Conservation (phyloP, 1,139 yeast genomes). For the Nadsonia starkeyi-henricii region DNA sequence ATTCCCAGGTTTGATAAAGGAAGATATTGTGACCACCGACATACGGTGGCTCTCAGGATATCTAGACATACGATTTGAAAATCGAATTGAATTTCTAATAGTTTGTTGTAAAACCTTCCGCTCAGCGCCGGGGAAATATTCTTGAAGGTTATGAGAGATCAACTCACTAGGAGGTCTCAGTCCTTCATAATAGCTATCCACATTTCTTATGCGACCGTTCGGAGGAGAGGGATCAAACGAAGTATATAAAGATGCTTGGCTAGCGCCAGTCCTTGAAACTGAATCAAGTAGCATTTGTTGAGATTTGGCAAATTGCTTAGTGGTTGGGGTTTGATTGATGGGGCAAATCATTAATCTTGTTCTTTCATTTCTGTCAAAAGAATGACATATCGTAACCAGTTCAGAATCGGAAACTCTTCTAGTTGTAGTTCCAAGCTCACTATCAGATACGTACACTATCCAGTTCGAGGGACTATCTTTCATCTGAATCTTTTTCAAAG, state of each 20-base stretch:
- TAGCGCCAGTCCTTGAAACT: conserved; percentile 1
- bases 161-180: conserved; percentile 91
- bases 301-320: conserved; percentile 54
- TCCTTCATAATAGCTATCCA: conserved; percentile 26
- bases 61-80: conserved; percentile 49
- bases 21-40: conserved; percentile 18
- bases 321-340: conserved; percentile 47
- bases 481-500: conserved; percentile 45
- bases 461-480: conserved; percentile 35
- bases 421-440: conserved; percentile 25
- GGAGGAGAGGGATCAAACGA: neutral
- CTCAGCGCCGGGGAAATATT: conserved; percentile 80
- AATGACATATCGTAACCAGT: conserved; percentile 67
- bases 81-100: conserved; percentile 67
- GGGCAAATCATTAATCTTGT: conserved; percentile 61
- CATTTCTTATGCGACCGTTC: neutral
- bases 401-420: conserved; percentile 62
- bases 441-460: conserved; percentile 34
- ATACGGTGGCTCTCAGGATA: conserved; percentile 20
- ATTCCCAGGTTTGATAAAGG: conserved; percentile 7
- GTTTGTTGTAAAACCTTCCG: conserved; percentile 64
- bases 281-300: conserved; percentile 23
- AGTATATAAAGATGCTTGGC: neutral
- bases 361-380: conserved; percentile 57
- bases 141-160: conserved; percentile 78